Conservation (phyloP, 768 basidiomycete species). For the Tylopilus sp. region DNA sequence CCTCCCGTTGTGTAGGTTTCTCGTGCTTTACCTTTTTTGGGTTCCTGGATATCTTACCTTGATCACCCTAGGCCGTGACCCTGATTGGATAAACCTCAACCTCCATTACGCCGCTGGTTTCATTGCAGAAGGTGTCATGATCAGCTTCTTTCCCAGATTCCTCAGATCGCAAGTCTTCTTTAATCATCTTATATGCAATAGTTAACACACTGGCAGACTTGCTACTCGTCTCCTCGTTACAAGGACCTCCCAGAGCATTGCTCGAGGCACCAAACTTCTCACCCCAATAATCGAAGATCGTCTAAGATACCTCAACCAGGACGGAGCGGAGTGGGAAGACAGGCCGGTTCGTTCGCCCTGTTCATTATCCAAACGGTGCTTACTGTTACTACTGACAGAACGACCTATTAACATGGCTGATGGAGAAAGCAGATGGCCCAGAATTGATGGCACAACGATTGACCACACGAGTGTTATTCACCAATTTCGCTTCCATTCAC, state of each 20-base stretch:
- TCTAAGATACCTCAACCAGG: background rate
- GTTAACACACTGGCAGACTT: constrained; percentile 7
- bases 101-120: background rate
- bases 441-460: background rate
- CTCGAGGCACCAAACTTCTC: constrained; percentile 2
- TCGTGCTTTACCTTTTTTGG: background rate
- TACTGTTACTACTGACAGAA: constrained; percentile 15
- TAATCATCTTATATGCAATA: too few relatives aligned
- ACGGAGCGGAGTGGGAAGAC: background rate
- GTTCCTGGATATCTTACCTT: background rate
- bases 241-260: background rate
- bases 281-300: constrained; percentile 4
- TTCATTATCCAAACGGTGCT: background rate
- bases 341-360: constrained; percentile 1
- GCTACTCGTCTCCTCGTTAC: constrained; percentile 13
- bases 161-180: constrained; percentile 27
- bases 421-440: background rate
- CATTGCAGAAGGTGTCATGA: background rate
- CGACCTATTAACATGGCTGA: constrained; percentile 28
- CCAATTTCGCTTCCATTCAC: constrained; percentile 21
- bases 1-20: constrained; percentile 38
- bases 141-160: constrained; percentile 27
- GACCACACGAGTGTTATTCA: constrained; percentile 1
- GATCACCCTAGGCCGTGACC: background rate
- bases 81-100: constrained; percentile 4